Percentiles rank a stretch among this genome's conserved stretches.
These are phyloP conservation scores for Aspergillus sp. DNA, from an alignment of 2,329 filamentous ascomycete species.

Conservation along the genomic window DNA sequence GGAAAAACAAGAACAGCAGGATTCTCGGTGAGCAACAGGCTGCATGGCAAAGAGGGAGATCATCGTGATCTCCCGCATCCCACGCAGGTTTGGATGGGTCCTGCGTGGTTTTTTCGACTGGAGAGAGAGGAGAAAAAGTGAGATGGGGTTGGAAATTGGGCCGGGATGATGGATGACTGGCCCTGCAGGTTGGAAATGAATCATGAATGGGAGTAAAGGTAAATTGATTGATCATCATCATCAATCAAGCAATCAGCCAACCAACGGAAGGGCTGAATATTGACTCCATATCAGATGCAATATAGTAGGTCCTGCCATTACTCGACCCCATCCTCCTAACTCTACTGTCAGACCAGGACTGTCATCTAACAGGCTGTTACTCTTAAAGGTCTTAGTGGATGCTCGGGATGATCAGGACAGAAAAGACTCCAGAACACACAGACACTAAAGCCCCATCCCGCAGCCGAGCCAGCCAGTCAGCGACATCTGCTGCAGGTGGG, in stretches of 20 bases:
- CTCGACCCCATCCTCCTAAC: too few species aligned
- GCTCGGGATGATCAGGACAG: neutral
- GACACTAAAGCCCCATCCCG: neutral
- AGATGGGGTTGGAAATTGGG: neutral
- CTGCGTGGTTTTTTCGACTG: neutral
- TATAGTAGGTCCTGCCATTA: too few species aligned
- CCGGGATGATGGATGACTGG: neutral
- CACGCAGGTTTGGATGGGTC: neutral
- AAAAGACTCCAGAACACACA: neutral
- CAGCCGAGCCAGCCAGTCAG: conserved; percentile 5
- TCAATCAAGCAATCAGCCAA: too few species aligned
- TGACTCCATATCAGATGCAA: too few species aligned
- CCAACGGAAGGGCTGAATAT: too few species aligned
- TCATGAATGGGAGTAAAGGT: neutral
- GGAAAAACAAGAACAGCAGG: neutral
- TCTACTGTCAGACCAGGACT: too few species aligned
- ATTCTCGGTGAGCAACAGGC: neutral
- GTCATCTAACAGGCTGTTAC: too few species aligned
- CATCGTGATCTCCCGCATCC: conserved; percentile 6
- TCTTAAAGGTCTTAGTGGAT: neutral
- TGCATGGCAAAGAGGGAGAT: conserved; percentile 1
- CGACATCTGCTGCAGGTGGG: conserved; percentile 14
- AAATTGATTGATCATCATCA: too few species aligned
- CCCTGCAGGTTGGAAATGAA: neutral
- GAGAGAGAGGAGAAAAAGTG: neutral